A percentile compares a stretch with the other conserved stretches of the same genome.
Conservation (phyloP, 2,329 filamentous ascomycete genomes). For the Gaeumannomyces sp. region DNA sequence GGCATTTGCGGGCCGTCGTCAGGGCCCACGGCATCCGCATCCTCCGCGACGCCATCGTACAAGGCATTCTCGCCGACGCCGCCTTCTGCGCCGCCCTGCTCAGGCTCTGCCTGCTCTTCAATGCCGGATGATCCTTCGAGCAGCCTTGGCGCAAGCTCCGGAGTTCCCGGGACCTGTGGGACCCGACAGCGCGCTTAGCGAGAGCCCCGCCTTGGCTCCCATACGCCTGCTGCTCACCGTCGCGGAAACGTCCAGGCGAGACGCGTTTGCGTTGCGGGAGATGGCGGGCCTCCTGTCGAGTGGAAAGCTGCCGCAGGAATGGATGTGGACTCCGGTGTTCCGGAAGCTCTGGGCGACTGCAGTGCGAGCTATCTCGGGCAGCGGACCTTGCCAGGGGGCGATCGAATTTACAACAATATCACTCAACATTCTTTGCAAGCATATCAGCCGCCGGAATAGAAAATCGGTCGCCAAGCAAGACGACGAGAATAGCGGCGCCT, state of each 20-base stretch:
- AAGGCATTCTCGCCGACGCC: constrained; percentile 36
- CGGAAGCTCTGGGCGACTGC: constrained; percentile 33
- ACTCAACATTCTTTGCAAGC: constrained; percentile 3
- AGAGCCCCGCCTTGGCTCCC: constrained; percentile 22
- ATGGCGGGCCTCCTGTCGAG: constrained; percentile 29
- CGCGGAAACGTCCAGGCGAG: constrained; percentile 23
- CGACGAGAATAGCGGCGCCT: not conserved
- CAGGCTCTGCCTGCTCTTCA: constrained; percentile 32
- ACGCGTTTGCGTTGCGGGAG: constrained; percentile 30
- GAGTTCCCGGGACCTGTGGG: constrained; percentile 30
- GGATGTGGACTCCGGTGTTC: constrained; percentile 38
- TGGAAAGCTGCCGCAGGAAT: constrained; percentile 31
- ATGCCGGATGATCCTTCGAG: constrained; percentile 30
- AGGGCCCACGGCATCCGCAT: constrained; percentile 40
- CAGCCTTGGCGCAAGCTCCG: constrained; percentile 22
- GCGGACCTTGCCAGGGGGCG: constrained; percentile 25
- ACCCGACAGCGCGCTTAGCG: constrained; percentile 24
- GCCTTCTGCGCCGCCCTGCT: constrained; percentile 34
- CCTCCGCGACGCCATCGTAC: constrained; percentile 33
- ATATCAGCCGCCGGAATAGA: not conserved
- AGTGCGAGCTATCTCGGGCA: constrained; percentile 28
- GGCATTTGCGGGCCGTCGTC: constrained; percentile 36
- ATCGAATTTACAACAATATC: constrained; percentile 28
- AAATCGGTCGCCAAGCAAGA: not conserved
- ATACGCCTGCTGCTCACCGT: constrained; percentile 21